A percentile compares a stretch with the other conserved stretches of the same genome.
Evolutionary conservation across 768 basidiomycete species (phyloP).

Genomic region (Russula earlei): DNA sequence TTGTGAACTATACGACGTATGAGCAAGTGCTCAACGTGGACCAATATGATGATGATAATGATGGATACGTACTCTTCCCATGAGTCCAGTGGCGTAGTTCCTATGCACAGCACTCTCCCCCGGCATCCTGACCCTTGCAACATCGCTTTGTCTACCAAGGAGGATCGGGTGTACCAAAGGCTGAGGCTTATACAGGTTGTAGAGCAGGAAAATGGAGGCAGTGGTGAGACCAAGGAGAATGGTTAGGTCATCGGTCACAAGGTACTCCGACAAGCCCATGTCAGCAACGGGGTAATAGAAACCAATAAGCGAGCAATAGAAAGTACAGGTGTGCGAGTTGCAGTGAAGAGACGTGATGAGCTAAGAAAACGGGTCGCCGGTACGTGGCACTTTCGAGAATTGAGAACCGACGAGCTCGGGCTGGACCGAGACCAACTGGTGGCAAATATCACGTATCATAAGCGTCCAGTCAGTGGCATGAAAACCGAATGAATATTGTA

Average conservation of each 20-base stretch:
- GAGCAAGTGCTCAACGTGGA: not conserved
- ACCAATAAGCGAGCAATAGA: not conserved
- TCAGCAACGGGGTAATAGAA: not conserved
- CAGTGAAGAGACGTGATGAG: not conserved
- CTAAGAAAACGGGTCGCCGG: not conserved
- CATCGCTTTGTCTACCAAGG: conserved; percentile 86
- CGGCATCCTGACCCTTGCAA: conserved; percentile 68
- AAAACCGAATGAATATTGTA: too few relatives aligned
- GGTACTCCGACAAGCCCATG: conserved; percentile 43
- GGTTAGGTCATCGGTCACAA: conserved; percentile 72
- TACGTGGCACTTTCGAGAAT: too few relatives aligned
- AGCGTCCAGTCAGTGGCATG: too few relatives aligned
- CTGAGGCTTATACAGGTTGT: conserved; percentile 71
- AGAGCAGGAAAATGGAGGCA: conserved; percentile 66
- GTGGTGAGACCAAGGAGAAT: conserved; percentile 67
- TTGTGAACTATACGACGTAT: conserved; percentile 49
- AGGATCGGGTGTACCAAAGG: conserved; percentile 90
- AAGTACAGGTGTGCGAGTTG: not conserved
- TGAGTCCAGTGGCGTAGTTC: conserved; percentile 78
- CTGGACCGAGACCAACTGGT: not conserved
- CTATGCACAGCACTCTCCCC: conserved; percentile 83
- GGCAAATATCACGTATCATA: too few relatives aligned
- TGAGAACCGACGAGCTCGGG: not conserved
- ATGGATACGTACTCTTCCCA: conserved; percentile 55
- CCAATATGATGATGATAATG: not conserved